These are phyloP conservation scores for Arabidopsis arenosa DNA, from an alignment of 345 rosid genomes.

Conservation along the genomic window DNA sequence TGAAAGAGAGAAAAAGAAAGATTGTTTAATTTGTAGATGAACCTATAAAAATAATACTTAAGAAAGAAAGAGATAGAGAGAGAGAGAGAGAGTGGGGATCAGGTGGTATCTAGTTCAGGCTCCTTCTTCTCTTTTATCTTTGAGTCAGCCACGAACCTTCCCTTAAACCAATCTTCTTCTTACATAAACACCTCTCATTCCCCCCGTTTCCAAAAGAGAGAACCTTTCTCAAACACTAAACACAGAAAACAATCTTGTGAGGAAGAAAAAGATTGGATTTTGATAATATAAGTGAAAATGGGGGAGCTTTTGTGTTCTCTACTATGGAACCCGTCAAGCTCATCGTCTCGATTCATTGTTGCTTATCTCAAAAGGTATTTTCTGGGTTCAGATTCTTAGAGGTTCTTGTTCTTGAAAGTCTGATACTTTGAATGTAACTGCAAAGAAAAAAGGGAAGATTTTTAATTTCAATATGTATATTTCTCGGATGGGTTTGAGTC, in stretches of 20 bases:
- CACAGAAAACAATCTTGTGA: neutral
- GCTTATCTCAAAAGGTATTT: slow-evolving; percentile 39
- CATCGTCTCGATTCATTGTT: slow-evolving; percentile 23
- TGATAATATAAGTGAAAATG: slow-evolving; percentile 28
- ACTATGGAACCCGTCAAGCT: neutral
- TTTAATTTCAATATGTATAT: slow-evolving; percentile 24
- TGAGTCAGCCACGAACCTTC: slow-evolving; percentile 41
- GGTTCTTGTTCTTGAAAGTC: neutral
- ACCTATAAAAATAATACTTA: neutral
- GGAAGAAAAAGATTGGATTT: neutral
- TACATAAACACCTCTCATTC: slow-evolving; percentile 43
- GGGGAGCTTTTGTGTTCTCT: slow-evolving; percentile 28
- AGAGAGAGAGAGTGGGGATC: slow-evolving; percentile 26
- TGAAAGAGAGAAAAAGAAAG: neutral
- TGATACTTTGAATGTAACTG: slow-evolving; percentile 17
- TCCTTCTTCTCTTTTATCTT: neutral
- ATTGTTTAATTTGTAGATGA: neutral
- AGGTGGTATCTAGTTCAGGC: slow-evolving; percentile 51
- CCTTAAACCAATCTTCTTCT: slow-evolving; percentile 25
- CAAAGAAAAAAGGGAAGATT: neutral
- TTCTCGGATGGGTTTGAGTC: slow-evolving; percentile 45
- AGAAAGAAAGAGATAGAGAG: neutral
- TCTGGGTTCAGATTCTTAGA: slow-evolving; percentile 37
- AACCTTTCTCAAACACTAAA: slow-evolving; percentile 2
- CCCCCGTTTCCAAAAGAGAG: slow-evolving; percentile 10